Percentiles rank a stretch among this genome's conserved stretches.
Conservation (phyloP, 352 stramenopile species). For the Phytopythium oedochilum region DNA sequence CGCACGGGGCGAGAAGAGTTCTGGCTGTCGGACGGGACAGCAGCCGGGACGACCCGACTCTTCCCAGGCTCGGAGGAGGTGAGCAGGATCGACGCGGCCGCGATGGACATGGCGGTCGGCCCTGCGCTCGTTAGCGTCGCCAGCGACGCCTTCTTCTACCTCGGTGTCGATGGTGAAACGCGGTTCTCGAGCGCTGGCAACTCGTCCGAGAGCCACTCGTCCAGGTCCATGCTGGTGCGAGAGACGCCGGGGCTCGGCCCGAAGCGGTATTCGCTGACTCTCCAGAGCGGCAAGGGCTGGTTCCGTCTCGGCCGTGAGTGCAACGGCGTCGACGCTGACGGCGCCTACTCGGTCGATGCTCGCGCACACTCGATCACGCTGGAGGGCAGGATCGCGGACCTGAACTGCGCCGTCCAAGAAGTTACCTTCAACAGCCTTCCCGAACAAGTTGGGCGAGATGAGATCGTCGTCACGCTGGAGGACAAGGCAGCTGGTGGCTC, state of each 20-base stretch:
- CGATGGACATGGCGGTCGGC: not conserved
- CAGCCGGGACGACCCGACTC: slow-evolving; percentile 24
- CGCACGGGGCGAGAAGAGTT: slow-evolving; percentile 31
- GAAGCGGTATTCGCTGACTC: slow-evolving; percentile 12
- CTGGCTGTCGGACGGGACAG: slow-evolving; percentile 55
- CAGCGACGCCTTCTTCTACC: not conserved
- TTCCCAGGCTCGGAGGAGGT: slow-evolving; percentile 27
- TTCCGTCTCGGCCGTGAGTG: slow-evolving; percentile 28
- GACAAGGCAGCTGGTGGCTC: slow-evolving; percentile 3
- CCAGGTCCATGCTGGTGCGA: slow-evolving; percentile 29
- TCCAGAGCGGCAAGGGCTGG: slow-evolving; percentile 30
- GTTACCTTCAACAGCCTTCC: slow-evolving; percentile 38
- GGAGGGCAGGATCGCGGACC: slow-evolving; percentile 17
- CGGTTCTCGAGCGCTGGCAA: not conserved
- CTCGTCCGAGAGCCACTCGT: slow-evolving; percentile 31
- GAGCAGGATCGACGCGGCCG: slow-evolving; percentile 4
- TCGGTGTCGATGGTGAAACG: not conserved
- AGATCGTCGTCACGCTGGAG: slow-evolving; percentile 36
- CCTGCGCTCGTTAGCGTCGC: not conserved
- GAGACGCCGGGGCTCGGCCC: slow-evolving; percentile 4
- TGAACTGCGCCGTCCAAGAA: slow-evolving; percentile 50
- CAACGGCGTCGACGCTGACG: slow-evolving; percentile 5
- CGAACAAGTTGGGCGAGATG: slow-evolving; percentile 22
- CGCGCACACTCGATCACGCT: slow-evolving; percentile 10
- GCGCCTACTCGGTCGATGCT: not conserved